These are phyloP conservation scores for Podospora didyma DNA, from an alignment of 495 filamentous ascomycete species.

Conservation along the genomic window DNA sequence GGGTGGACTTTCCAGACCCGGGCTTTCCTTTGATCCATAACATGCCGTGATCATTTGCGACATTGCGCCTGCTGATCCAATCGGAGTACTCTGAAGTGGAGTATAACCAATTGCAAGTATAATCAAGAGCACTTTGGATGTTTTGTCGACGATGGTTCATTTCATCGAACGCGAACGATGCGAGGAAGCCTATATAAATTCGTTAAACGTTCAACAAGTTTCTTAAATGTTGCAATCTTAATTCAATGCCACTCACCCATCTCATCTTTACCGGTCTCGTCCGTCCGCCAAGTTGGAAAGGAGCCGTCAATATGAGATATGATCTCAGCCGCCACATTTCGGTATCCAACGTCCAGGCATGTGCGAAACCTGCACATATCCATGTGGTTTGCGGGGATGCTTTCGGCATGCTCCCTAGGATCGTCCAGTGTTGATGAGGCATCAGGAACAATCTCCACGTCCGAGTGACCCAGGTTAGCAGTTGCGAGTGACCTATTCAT, in stretches of 20 bases:
- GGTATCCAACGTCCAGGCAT: constrained; percentile 16
- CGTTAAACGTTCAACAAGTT: background rate
- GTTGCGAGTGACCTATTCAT: no score
- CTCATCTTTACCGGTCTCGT: no score
- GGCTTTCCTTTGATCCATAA: constrained; percentile 23
- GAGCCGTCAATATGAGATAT: constrained; percentile 7
- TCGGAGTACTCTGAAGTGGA: background rate
- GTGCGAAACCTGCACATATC: constrained; percentile 28
- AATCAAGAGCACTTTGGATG: background rate
- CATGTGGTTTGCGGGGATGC: constrained; percentile 24
- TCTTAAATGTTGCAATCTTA: no score
- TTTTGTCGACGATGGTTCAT: background rate
- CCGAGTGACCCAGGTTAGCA: constrained; percentile 4
- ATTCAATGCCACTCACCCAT: no score
- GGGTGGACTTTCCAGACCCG: constrained; percentile 18
- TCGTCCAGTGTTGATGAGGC: constrained; percentile 24
- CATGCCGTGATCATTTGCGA: constrained; percentile 5
- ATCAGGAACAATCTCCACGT: constrained; percentile 27
- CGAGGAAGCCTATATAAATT: background rate
- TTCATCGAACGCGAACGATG: no score
- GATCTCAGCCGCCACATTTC: constrained; percentile 18
- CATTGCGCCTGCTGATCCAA: constrained; percentile 3
- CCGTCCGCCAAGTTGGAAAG: no score
- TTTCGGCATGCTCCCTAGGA: constrained; percentile 19
- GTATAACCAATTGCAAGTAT: constrained; percentile 12